Evolutionary conservation across 106 monocot genomes (phyloP), one percentile per base, ranked within the genome.

Genomic region (Triglochin maritima): DNA sequence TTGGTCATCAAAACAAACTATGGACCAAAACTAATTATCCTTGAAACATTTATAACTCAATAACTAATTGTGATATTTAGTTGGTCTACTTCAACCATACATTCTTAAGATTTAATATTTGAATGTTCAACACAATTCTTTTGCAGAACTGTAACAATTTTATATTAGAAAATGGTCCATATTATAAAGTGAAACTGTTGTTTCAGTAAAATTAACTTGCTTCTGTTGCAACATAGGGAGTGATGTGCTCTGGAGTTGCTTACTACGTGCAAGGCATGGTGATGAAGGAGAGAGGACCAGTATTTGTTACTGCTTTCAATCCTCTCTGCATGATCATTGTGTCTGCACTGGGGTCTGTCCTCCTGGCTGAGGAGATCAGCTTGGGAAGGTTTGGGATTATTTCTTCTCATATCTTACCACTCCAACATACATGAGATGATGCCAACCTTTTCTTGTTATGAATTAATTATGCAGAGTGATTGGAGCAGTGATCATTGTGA

Each of bases 221-320:
- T 29, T 29, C 29, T 29, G 1, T 29, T 29, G 29, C 29, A 29
- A 13, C 78, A 62, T 54, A 93, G 93, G 93, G 87, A 6, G 60
- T 93, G 29, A 75, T 93, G 59, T 86, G 88, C 76, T 82, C 93
- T 47, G 93, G 93, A 3, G 62, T 89, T 2, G 73, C 86, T 52
- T 88, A 83, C 50, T 93, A 79, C 56, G 62, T 93, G 14, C 93
- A 93, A 79, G 93, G 86, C 7, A 58, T 78, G 7, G 86, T 93
- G 60, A 84, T 82, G 81, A 83, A 82, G 65, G 89, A 86, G 76
- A 88, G 82, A 65, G 89, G 93, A 1, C 89, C 93, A 1, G 88
- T 93, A 3, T 93, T 89, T 64, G 89, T 89, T n/a, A 86, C 93
- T 7, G 86, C 88, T 2, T 93, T 93, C 80, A 83, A 85, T 41